These are phyloP conservation scores for Cystofilobasidium ferigula DNA, from an alignment of 768 basidiomycete species.

Conservation along the genomic window DNA sequence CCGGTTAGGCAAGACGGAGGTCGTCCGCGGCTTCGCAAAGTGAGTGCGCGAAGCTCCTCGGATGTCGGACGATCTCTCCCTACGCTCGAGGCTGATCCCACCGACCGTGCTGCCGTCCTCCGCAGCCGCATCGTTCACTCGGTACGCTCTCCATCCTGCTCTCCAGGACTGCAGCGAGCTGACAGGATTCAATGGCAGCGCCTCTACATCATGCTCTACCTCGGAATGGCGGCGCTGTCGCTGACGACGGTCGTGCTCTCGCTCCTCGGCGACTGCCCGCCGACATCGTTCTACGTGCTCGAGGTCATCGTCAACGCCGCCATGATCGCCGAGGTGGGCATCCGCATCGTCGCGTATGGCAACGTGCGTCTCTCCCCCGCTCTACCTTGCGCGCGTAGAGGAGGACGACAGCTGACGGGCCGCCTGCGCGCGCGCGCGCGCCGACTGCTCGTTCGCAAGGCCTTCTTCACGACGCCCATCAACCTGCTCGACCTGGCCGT, in stretches of 20 bases:
- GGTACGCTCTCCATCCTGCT: neutral
- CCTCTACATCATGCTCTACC: constrained; percentile 73
- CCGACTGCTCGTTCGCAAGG: constrained; percentile 50
- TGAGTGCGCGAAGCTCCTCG: constrained; percentile 49
- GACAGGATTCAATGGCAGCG: neutral
- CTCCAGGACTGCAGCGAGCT: neutral
- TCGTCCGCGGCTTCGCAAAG: constrained; percentile 73
- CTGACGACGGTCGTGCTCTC: constrained; percentile 76
- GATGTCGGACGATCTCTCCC: neutral
- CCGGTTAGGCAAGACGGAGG: constrained; percentile 68
- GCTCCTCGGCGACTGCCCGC: constrained; percentile 68
- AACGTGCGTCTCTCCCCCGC: constrained; percentile 49
- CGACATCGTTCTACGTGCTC: constrained; percentile 73
- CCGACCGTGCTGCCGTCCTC: neutral
- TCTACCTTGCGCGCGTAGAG: no score
- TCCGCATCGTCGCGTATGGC: constrained; percentile 86
- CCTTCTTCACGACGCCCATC: constrained; percentile 89
- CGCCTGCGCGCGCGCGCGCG: no score
- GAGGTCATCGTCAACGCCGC: constrained; percentile 73
- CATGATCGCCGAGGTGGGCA: constrained; percentile 88
- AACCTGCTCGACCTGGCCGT: constrained; percentile 80
- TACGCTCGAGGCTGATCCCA: neutral
- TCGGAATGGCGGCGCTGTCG: constrained; percentile 76
- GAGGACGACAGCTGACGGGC: no score
- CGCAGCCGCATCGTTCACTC: constrained; percentile 25